phyloP scores from a whole-genome alignment of 2,329 filamentous ascomycete species.

The Calonectria henricotiae region DNA sequence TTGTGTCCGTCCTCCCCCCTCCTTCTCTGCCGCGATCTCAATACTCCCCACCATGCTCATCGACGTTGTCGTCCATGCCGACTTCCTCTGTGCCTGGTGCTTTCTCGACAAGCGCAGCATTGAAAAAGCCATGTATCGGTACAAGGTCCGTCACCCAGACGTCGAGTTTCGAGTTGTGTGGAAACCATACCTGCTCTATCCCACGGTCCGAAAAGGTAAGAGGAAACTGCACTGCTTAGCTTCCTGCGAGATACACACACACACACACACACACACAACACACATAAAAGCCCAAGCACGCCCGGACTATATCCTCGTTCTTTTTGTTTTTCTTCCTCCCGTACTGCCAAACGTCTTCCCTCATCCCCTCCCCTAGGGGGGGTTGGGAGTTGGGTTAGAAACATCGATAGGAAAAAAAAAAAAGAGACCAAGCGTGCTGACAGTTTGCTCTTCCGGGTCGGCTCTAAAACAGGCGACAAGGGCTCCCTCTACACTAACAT shows the following conservation, averaged over 20 bases:
- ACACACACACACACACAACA: too few relatives aligned
- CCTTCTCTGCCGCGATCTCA: neutral
- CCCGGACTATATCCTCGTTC: neutral
- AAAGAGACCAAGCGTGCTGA: conserved; percentile 19
- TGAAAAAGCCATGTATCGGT: conserved; percentile 63
- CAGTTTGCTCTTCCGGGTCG: neutral
- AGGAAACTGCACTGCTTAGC: neutral
- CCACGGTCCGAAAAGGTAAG: conserved; percentile 54
- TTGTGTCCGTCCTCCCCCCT: neutral
- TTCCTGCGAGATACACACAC: too few relatives aligned
- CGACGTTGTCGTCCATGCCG: conserved; percentile 65
- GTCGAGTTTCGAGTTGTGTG: conserved; percentile 65
- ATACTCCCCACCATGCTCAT: conserved; percentile 24
- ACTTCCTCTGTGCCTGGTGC: conserved; percentile 70
- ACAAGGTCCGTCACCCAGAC: conserved; percentile 60
- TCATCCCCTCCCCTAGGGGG: neutral
- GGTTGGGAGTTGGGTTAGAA: too few relatives aligned
- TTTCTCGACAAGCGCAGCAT: conserved; percentile 67
- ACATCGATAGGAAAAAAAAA: neutral
- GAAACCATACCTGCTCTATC: conserved; percentile 66
- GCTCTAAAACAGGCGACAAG: conserved; percentile 54
- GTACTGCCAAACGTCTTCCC: neutral
- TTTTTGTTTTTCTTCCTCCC: too few relatives aligned
- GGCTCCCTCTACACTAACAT: conserved; percentile 56
- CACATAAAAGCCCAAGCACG: too few relatives aligned